These are phyloP conservation scores for Tolypocladium amazonense DNA, from an alignment of 2,329 filamentous ascomycete genomes.

Conservation along the genomic window DNA sequence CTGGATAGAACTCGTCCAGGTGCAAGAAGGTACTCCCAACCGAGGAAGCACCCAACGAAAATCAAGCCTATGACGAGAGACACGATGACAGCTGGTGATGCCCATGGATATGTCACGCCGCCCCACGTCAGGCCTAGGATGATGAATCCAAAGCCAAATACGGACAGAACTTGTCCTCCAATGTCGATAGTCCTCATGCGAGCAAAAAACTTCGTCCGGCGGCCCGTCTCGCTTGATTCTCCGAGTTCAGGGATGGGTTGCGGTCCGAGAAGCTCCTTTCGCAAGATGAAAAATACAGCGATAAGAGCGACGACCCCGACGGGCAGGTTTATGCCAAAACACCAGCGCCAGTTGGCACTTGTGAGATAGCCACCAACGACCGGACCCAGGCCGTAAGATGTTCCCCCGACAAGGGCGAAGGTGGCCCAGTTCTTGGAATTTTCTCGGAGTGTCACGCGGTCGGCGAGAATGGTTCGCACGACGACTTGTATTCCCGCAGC, in stretches of 20 bases:
- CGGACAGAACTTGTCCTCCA: conserved; percentile 45
- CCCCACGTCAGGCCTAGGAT: conserved; percentile 47
- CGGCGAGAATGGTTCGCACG: conserved; percentile 52
- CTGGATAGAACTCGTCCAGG: conserved; percentile 34
- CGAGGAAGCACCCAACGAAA: conserved; percentile 29
- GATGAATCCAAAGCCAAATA: conserved; percentile 41
- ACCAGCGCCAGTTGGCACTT: conserved; percentile 51
- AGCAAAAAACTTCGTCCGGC: conserved; percentile 23
- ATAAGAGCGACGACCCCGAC: conserved; percentile 39
- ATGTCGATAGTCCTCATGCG: conserved; percentile 45
- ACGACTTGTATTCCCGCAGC: conserved; percentile 51
- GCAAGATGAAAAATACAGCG: conserved; percentile 45
- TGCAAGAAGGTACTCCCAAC: conserved; percentile 44
- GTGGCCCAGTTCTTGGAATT: conserved; percentile 52
- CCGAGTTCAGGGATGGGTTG: conserved; percentile 35
- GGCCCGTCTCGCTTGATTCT: conserved; percentile 22
- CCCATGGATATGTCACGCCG: conserved; percentile 42
- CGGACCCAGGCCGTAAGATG: conserved; percentile 51
- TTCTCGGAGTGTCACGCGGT: conserved; percentile 50
- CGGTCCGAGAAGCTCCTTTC: conserved; percentile 46
- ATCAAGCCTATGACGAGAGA: conserved; percentile 35
- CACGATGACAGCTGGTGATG: conserved; percentile 34
- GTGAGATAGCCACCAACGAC: conserved; percentile 50
- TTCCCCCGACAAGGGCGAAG: conserved; percentile 48
- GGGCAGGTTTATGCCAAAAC: conserved; percentile 54